Evolutionary conservation across 805 yeast genomes (phyloP), one percentile per base, ranked within the genome.

Genomic region (Nakazawaea laoshanensis): DNA sequence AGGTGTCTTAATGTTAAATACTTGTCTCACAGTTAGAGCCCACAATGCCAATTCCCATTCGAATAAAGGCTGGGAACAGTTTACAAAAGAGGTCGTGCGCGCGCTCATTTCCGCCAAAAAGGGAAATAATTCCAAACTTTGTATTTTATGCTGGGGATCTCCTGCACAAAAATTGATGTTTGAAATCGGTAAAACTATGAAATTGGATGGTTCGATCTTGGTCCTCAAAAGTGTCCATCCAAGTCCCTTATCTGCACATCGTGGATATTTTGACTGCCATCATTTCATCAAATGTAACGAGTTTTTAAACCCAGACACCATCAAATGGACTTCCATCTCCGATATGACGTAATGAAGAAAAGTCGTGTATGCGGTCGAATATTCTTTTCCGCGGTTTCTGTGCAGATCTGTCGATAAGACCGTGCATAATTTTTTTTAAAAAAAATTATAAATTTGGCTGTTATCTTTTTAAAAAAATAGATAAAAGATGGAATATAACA

Each of bases 41-140:
- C 96, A 89, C 50, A 74, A 77, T 48, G 95, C 98, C 8, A 86
- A 87, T 48, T 86, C 96, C 9, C 98, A 92, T 50, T 74, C 96
- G 1, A 74, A 76, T 21, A 65, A 66, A 44, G 98, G 98, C 0
- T 92, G 98, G 98, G 96, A 88, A 48, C 62, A 60, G 22, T 87
- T 92, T 52, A 92, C 98, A 0, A 84, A 74, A 47, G 65, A 72
- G 20, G 86, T 77, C 1, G 68, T 92, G 10, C 58, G 64, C 24
- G 46, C 59, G 1, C 65, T 80, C 23, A 57, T 78, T 7, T 50
- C 63, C 11, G 66, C 65, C 43, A 74, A 75, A 28, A 61, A 63
- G 14, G 45, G 55, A 10, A 42, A 50, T 7, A 52, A 63, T 8
- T 39, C 46, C n/a, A 86, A 85, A 2, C 62, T 86, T 17, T 83